Base-by-base conservation (phyloP, 495 filamentous ascomycete genomes). In the Cryomyces minteri region DNA sequence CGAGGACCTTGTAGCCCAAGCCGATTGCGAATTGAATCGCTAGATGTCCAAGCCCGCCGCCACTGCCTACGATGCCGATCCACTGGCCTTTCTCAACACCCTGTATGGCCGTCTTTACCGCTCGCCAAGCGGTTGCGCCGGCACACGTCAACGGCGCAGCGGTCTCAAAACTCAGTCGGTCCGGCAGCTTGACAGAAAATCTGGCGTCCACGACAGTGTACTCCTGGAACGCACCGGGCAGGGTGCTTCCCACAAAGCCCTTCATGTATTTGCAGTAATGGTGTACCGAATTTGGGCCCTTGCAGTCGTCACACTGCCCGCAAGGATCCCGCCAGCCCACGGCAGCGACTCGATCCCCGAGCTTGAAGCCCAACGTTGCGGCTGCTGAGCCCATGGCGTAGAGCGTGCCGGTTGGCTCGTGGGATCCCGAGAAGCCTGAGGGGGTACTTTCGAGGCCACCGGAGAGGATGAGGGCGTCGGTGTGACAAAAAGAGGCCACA, bases 401-500 rank as follows among this genome's bases (percentile, higher is more conserved):
- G 36, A 77, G 64, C 5, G 67, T 74, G 9, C 76, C 73, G 10
- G 67, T 54, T 12, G 70, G 72, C 57, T 78, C 73, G 51, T 80
- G 76, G 0, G 70, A 77, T 4, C 63, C 72, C 25, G 18, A 25
- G 18, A 25, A 25, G 64, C 74, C 44, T 61, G 62, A 0, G 72
- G 72, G 5, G 74, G 60, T n/a, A n/a, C 62, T 58, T 25, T 50
- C 50, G 54, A 68, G 53, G 39, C 60, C 44, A 43, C 75, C 70
- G 2, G 59, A 53, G 37, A 49, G 50, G 31, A 70, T 66, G 62
- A 74, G 73, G 46, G 54, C 47, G 55, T 77, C 76, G 9, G 75
- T 76, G 58, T 79, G 74, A 62, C 74, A 79, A 51, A 74, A 63
- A 8, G 68, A 71, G 32, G 70, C 74, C 12, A 71, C 72, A 40